Evolutionary conservation across 768 basidiomycete genomes (phyloP).

Genomic region (Pleurotus pulmonarius): DNA sequence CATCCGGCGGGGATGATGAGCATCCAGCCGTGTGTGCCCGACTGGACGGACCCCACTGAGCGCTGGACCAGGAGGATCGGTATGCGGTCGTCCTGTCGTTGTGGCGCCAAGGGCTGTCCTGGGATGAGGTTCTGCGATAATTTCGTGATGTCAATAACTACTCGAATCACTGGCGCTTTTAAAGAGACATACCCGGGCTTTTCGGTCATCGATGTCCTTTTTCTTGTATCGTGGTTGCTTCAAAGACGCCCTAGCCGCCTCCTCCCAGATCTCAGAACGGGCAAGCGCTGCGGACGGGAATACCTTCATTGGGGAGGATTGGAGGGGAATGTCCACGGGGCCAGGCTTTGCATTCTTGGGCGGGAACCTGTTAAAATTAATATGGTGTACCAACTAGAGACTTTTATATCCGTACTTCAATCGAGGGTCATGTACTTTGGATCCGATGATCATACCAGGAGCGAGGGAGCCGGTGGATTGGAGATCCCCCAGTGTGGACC

Average conservation of each 20-base stretch:
- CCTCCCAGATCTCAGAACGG: conserved; percentile 73
- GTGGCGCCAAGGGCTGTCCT: conserved; percentile 64
- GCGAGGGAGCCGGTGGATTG: conserved; percentile 67
- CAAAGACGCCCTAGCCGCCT: conserved; percentile 43
- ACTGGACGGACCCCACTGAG: conserved; percentile 44
- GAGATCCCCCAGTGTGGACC: conserved; percentile 56
- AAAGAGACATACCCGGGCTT: conserved; percentile 53
- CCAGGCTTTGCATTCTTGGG: conserved; percentile 65
- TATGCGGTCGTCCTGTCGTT: conserved; percentile 76
- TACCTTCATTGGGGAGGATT: conserved; percentile 26
- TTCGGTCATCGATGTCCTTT: conserved; percentile 81
- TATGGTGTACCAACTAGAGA: background rate
- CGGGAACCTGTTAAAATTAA: conserved; percentile 58
- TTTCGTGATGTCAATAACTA: background rate
- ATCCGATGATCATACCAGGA: conserved; percentile 72
- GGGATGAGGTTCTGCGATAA: conserved; percentile 64
- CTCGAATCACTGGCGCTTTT: background rate
- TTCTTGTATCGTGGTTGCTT: conserved; percentile 70
- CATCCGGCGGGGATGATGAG: conserved; percentile 85
- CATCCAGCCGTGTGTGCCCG: conserved; percentile 79
- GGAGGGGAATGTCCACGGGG: conserved; percentile 18
- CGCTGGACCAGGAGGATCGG: conserved; percentile 83
- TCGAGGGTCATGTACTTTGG: conserved; percentile 83
- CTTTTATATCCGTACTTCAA: conserved; percentile 52
- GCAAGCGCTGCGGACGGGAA: conserved; percentile 61